Percentiles rank a stretch among this genome's conserved stretches.
Conservation (phyloP, 768 basidiomycete genomes). For the Lyophyllum atratum region DNA sequence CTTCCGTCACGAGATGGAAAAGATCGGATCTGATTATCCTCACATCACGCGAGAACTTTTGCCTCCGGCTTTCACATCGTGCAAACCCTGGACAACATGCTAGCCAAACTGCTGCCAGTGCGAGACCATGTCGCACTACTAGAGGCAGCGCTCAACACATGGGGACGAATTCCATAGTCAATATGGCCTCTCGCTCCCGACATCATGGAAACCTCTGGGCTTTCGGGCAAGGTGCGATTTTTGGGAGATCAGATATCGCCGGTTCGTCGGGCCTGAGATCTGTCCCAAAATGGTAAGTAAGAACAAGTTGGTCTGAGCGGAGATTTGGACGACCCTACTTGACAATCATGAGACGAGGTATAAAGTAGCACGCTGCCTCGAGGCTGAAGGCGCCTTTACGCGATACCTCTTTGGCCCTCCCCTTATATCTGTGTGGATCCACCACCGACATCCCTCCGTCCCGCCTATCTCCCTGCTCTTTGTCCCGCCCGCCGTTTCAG, state of each 20-base stretch:
- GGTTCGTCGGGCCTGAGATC: constrained; percentile 19
- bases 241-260: constrained; percentile 20
- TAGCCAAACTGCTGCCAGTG: not conserved
- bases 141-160: too few species aligned
- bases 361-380: constrained; percentile 23
- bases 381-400: constrained; percentile 22
- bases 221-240: constrained; percentile 21
- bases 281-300: constrained; percentile 18
- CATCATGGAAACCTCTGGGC: constrained; percentile 10
- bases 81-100: not conserved
- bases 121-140: too few species aligned
- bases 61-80: not conserved
- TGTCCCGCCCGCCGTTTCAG: constrained; percentile 9
- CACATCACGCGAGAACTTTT: constrained; percentile 2
- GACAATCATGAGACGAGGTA: constrained; percentile 21
- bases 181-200: not conserved
- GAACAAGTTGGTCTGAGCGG: constrained; percentile 18
- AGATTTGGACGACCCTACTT: constrained; percentile 18
- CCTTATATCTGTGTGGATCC: constrained; percentile 20
- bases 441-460: constrained; percentile 11
- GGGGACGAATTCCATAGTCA: too few species aligned
- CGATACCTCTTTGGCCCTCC: constrained; percentile 24
- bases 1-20: constrained; percentile 18
- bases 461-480: constrained; percentile 4
- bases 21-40: constrained; percentile 5